Evolutionary conservation across 306 rosid species (phyloP), one percentile per base, ranked within the genome.

Genomic region (Rubus idaeus): DNA sequence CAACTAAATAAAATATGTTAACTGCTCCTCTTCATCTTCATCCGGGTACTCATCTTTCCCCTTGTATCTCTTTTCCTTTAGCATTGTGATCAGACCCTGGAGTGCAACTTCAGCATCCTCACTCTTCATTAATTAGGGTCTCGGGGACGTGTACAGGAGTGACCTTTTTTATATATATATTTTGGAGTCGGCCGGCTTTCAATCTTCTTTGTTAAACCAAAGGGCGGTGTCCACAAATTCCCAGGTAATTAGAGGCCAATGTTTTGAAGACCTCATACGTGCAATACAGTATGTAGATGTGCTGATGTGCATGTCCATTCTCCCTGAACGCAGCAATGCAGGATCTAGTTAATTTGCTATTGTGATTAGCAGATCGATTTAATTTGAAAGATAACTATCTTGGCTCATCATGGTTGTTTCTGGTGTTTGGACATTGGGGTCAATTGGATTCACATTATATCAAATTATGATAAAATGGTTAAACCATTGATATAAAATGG

Each of bases 111-210:
- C 89, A 17, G 81, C 26, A 11, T 86, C 87, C 56, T 92, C 97
- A 30, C 70, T 74, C 72, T 82, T 92, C 97, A 92, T 88, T 30
- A 30, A 30, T 30, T 55, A 92, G 42, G 78, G 87, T 90, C 81
- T 90, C 97, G 4, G 97, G 92, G 44, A 92, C 90, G 66, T 92
- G 90, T 0, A 93, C 97, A 1, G 97, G 97, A 16, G 92, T 87
- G 10, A 90, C 84, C 37, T 86, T 79, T 8, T 86, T 79, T 8
- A 85, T 80, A 63, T 79, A 63, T 79, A 30, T 30, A 30, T 30
- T 85, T 5, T 73, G 83, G 2, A 89, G 77, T 1, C 84, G 74
- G 18, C 16, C 35, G 35, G 35, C 35, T 49, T 11, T 49, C 53
- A 49, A 49, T 12, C 53, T 49, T 13, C 12, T 83, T 82, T n/a